Conservation (phyloP, 768 basidiomycete species). For the Suillus tomentosus region DNA sequence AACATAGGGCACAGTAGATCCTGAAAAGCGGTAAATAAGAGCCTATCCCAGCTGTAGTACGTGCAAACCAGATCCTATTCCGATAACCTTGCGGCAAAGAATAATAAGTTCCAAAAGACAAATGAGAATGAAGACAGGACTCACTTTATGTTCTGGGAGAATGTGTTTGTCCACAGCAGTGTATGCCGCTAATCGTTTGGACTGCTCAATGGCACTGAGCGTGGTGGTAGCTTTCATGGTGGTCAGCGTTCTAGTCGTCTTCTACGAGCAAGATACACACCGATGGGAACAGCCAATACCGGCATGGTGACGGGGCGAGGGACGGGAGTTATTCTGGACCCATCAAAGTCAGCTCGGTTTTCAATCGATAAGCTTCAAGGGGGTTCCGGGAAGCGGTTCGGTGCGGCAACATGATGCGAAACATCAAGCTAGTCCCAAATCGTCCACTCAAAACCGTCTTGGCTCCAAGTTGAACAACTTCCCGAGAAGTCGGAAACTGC, state of each 20-base stretch:
- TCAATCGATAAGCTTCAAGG: conserved; percentile 1
- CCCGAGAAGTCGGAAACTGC: not conserved
- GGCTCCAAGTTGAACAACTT: conserved; percentile 7
- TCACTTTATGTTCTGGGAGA: conserved; percentile 76
- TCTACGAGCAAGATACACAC: conserved; percentile 15
- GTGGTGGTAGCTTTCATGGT: conserved; percentile 11
- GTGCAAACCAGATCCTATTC: conserved; percentile 76
- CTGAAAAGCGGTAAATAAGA: conserved; percentile 35
- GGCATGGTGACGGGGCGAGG: conserved; percentile 17
- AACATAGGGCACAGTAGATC: conserved; percentile 95
- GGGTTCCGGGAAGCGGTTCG: conserved; percentile 6
- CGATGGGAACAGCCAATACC: not conserved
- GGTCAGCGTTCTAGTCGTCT: conserved; percentile 7
- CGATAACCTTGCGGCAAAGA: conserved; percentile 61
- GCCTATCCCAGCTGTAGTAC: not conserved
- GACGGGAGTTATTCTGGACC: conserved; percentile 17
- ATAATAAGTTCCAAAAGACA: conserved; percentile 6
- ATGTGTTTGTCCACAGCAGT: conserved; percentile 93
- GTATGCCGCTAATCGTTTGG: conserved; percentile 90
- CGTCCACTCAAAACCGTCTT: conserved; percentile 1
- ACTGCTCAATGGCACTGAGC: conserved; percentile 64
- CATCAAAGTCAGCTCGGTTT: conserved; percentile 8
- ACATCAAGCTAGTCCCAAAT: conserved; percentile 6
- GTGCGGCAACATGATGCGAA: conserved; percentile 1
- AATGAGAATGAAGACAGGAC: conserved; percentile 19